Evolutionary conservation across 208 protist species (phyloP), one percentile per base, ranked within the genome.

Genomic region (Trypanosoma cruzi): DNA sequence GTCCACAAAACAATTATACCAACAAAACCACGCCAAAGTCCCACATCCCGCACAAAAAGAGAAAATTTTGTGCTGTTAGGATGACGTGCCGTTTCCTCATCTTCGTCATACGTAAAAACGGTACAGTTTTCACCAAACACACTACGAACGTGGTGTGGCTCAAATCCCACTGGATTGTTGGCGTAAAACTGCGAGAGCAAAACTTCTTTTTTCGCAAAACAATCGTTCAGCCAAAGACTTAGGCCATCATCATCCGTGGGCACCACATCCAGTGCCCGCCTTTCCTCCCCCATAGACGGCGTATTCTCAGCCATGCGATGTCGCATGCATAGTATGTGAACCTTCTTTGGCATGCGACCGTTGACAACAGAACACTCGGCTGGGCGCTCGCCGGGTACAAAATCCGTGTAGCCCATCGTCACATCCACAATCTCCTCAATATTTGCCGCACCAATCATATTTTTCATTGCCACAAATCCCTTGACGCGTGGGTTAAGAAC

Each of bases 381-480:
- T 11, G 89, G 88, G 20, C 88, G 85, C 66, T 81, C 69, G 2
- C 81, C 84, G 4, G 65, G 53, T 29, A 55, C 60, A 72, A 77
- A 74, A 75, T 93, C 85, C 44, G 80, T 92, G 77, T 97, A 97
- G n/a, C 75, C 92, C 48, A 97, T 79, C 16, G 92, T 97, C 49
- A 92, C 68, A 75, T 97, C 86, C 49, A 94, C 56, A 56, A 97
- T 80, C 32, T 71, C 68, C 60, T 97, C 88, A 42, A 94, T 77
- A 26, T 76, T 80, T 29, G 81, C 81, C 1, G 54, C 60, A 34
- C 88, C 88, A 52, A 94, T 77, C 73, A 94, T 86, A 53, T 88
- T 78, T 61, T 84, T 85, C 50, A 97, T 73, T 28, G 76, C 86
- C 36, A 88, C 50, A 28, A 89, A 73, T 24, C 92, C 92, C 0